Evolutionary conservation across 495 filamentous ascomycete genomes (phyloP), one percentile per base, ranked within the genome.

Genomic region (Physcia stellaris): DNA sequence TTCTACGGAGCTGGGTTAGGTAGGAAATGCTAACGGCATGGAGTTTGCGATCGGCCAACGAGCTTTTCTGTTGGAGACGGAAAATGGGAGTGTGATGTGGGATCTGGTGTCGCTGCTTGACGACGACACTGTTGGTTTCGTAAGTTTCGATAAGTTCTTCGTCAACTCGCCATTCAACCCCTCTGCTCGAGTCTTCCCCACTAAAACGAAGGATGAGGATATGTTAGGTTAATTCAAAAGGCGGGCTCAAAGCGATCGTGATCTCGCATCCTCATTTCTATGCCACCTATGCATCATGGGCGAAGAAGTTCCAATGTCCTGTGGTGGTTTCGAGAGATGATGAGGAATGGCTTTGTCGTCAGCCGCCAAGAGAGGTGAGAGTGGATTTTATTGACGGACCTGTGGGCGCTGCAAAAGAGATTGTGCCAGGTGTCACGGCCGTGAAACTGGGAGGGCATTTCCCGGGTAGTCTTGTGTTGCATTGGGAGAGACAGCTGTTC

Each of bases 251-350:
- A n/a, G 80, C 71, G 0, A 85, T 86, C 26, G 73, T 86, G 30
- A 85, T 88, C 46, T 77, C 71, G 0, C 82, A 88, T 53, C 82
- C 82, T 24, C 82, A 88, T 52, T 88, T 77, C 53, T 86, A 82
- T 55, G 70, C 70, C 12, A 77, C 80, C 7, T 72, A 82, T 44
- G 45, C 75, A 0, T 67, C 73, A 28, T 88, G 82, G 82, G 73
- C 76, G 0, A 49, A 58, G 22, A 50, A 53, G 1, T 84, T 88
- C 37, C 40, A 59, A 1, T 84, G 79, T 46, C 69, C 68, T 0
- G 68, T 86, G 0, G 83, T 75, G 37, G 39, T 81, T 0, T 59
- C 74, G 0, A 50, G 41, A 0, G 77, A 80, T 36, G 82, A 87
- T 50, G 52, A 61, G 41, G 42, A 59, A 45, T 87, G 82, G 82